A percentile compares a stretch with the other conserved stretches of the same genome.
These are phyloP conservation scores for Phoenix roebelenii DNA, from an alignment of 176 grass and related monocot species.

Conservation along the genomic window DNA sequence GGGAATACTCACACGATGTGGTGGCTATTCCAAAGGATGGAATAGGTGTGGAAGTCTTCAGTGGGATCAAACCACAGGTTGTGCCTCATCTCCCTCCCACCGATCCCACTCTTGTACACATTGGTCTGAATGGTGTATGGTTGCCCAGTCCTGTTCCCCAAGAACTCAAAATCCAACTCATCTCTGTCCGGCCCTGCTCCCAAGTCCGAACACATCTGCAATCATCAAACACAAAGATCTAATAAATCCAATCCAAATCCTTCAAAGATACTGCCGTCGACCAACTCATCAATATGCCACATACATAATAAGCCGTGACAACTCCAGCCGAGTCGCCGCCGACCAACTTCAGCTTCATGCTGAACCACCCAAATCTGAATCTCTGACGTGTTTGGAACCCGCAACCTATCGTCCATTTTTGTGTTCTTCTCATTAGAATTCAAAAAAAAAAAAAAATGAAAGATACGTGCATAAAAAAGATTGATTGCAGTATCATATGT, in stretches of 20 bases:
- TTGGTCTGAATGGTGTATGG: conserved; percentile 98
- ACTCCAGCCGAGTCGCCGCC: conserved; percentile 91
- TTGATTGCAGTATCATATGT: too few species aligned
- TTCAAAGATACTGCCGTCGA: too few species aligned
- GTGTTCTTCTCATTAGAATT: too few species aligned
- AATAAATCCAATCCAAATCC: neutral
- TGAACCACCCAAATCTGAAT: conserved; percentile 91
- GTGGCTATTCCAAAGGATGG: conserved; percentile 89
- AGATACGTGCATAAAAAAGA: too few species aligned
- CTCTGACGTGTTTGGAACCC: conserved; percentile 84
- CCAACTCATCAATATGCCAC: neutral
- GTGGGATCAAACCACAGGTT: conserved; percentile 96
- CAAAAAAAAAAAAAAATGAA: too few species aligned
- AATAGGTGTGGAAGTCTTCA: conserved; percentile 84
- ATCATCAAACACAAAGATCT: neutral
- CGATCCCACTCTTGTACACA: conserved; percentile 77
- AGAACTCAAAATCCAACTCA: conserved; percentile 96
- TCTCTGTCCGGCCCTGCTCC: conserved; percentile 66
- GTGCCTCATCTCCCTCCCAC: conserved; percentile 90
- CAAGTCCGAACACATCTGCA: conserved; percentile 92
- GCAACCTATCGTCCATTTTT: conserved; percentile 32
- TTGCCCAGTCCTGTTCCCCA: conserved; percentile 85
- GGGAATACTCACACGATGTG: conserved; percentile 63
- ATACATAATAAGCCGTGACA: conserved; percentile 89
- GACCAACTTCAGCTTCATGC: conserved; percentile 97